phyloP scores from a whole-genome alignment of 768 basidiomycete genomes.

The Phlebiopsis gigantea region DNA sequence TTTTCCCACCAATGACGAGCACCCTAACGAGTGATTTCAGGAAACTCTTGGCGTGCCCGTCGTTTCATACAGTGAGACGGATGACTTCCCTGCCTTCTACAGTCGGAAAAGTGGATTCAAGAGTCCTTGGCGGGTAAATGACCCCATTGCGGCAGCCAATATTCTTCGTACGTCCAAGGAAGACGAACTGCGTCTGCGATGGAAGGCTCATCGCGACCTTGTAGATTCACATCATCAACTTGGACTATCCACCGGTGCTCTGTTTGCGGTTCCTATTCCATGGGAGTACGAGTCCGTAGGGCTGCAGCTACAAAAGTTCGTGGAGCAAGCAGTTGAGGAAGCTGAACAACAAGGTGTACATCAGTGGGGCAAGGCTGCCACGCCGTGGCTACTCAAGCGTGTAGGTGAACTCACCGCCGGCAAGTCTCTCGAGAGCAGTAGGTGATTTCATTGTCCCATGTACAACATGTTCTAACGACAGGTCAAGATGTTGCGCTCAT shows the following conservation, averaged over 20 bases:
- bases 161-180: slow-evolving; percentile 55
- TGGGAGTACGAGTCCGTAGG: slow-evolving; percentile 66
- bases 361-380: slow-evolving; percentile 82
- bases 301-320: slow-evolving; percentile 61
- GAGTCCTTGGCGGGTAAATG: slow-evolving; percentile 74
- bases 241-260: slow-evolving; percentile 65
- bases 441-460: slow-evolving; percentile 25
- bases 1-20: not conserved
- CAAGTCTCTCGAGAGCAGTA: slow-evolving; percentile 66
- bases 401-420: slow-evolving; percentile 79
- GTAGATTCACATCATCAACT: slow-evolving; percentile 68
- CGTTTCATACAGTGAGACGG: slow-evolving; percentile 64
- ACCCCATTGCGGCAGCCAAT: slow-evolving; percentile 62
- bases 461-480: not conserved
- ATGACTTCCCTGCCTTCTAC: slow-evolving; percentile 95
- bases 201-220: not conserved
- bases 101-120: slow-evolving; percentile 76
- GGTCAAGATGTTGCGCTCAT: slow-evolving; percentile 76
- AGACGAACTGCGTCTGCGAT: not conserved
- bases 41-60: slow-evolving; percentile 96
- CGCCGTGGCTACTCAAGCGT: slow-evolving; percentile 88
- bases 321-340: slow-evolving; percentile 82
- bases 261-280: slow-evolving; percentile 91
- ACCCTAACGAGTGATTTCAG: slow-evolving; percentile 33
- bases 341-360: slow-evolving; percentile 77